A percentile compares a stretch with the other conserved stretches of the same genome.
Evolutionary conservation across 495 filamentous ascomycete species (phyloP).

Genomic region (Penicillium paxilli): DNA sequence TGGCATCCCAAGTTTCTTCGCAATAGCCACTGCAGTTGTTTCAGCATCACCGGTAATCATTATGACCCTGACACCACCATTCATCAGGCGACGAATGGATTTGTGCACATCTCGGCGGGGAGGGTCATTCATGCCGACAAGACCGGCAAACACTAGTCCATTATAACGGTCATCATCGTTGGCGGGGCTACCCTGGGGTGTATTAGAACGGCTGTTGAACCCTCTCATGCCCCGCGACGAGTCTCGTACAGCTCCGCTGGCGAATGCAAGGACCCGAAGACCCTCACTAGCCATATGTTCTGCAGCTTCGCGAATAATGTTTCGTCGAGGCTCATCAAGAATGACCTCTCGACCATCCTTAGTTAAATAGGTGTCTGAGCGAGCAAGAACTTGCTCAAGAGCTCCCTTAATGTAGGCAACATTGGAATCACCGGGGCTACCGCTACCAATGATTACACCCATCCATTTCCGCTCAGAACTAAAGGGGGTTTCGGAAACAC

Average conservation of each 20-base stretch:
- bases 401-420: slow-evolving; percentile 94
- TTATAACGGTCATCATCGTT: slow-evolving; percentile 73
- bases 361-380: slow-evolving; percentile 88
- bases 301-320: slow-evolving; percentile 76
- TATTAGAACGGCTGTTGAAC: slow-evolving; percentile 48
- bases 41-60: slow-evolving; percentile 99
- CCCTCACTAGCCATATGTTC: slow-evolving; percentile 90
- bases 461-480: slow-evolving; percentile 99
- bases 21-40: slow-evolving; percentile 90
- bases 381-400: slow-evolving; percentile 79
- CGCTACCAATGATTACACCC: slow-evolving; percentile 80
- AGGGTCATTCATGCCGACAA: slow-evolving; percentile 97
- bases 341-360: slow-evolving; percentile 85
- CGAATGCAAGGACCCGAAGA: slow-evolving; percentile 89
- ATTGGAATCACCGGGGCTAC: slow-evolving; percentile 52
- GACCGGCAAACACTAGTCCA: slow-evolving; percentile 82
- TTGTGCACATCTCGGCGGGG: slow-evolving; percentile 86
- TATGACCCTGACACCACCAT: slow-evolving; percentile 90
- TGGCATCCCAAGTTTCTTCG: slow-evolving; percentile 89
- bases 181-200: slow-evolving; percentile 45
- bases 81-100: slow-evolving; percentile 87
- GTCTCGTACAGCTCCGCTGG: slow-evolving; percentile 62
- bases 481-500: slow-evolving; percentile 85
- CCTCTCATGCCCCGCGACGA: slow-evolving; percentile 29
- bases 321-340: slow-evolving; percentile 73